Percentiles rank a stretch among this genome's conserved stretches.
Conservation (phyloP, 106 monocot genomes). For the Apostasia shenzhenica region DNA sequence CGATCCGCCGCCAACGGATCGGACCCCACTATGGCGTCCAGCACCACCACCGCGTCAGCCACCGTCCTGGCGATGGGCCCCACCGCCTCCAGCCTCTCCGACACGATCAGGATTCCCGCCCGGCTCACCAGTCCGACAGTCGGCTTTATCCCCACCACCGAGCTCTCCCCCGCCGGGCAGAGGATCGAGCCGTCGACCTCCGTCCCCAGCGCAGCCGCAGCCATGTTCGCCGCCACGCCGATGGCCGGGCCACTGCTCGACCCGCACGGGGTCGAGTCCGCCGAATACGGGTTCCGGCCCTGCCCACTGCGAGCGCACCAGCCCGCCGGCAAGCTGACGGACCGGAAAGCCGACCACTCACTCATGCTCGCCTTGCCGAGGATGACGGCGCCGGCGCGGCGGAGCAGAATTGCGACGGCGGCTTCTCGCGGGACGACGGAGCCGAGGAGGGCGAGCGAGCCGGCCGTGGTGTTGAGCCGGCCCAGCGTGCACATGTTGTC, state of each 20-base stretch:
- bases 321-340: constrained; percentile 21
- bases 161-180: constrained; percentile 33
- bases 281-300: constrained; percentile 59
- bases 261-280: constrained; percentile 42
- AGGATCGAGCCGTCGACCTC: constrained; percentile 70
- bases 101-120: constrained; percentile 56
- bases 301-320: constrained; percentile 76
- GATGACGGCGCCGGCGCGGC: constrained; percentile 53
- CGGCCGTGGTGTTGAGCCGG: constrained; percentile 64
- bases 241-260: constrained; percentile 87
- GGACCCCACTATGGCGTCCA: constrained; percentile 65
- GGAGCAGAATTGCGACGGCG: constrained; percentile 33
- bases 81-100: constrained; percentile 48
- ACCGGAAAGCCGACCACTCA: constrained; percentile 63
- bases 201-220: constrained; percentile 40
- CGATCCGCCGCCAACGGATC: constrained; percentile 41
- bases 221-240: constrained; percentile 57
- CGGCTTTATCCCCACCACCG: constrained; percentile 72
- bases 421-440: constrained; percentile 43
- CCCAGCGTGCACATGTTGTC: constrained; percentile 47
- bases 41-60: constrained; percentile 45
- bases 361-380: constrained; percentile 70
- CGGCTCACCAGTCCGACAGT: constrained; percentile 76
- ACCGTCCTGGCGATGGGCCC: constrained; percentile 67
- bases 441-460: constrained; percentile 50